Conservation (phyloP, 2,329 filamentous ascomycete species). For the Colletotrichum zoysiae region DNA sequence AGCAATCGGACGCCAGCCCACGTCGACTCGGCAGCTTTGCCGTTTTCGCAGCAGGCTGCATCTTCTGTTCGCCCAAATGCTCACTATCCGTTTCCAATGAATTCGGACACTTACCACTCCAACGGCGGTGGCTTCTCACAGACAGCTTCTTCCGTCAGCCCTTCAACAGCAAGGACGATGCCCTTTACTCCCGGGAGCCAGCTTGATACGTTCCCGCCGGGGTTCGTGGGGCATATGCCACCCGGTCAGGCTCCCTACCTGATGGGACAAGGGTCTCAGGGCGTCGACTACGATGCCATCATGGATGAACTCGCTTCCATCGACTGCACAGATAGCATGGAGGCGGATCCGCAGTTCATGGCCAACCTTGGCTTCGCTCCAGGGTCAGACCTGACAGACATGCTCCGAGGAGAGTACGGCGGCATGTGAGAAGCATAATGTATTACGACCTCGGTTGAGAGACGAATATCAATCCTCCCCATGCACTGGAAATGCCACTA, state of each 20-base stretch:
- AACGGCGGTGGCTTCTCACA: conserved; percentile 26
- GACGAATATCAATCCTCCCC: conserved; percentile 19
- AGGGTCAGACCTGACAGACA: conserved; percentile 69
- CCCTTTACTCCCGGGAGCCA: conserved; percentile 41
- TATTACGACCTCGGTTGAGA: conserved; percentile 30
- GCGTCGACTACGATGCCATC: conserved; percentile 65
- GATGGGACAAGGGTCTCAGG: conserved; percentile 41
- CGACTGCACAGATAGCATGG: conserved; percentile 62
- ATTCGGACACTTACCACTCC: conserved; percentile 29
- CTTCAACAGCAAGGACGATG: conserved; percentile 39
- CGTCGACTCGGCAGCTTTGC: conserved; percentile 11
- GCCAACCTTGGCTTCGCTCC: conserved; percentile 75
- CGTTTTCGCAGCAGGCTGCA: conserved; percentile 24
- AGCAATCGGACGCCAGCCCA: conserved; percentile 36
- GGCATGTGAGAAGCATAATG: conserved; percentile 38
- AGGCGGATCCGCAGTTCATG: conserved; percentile 74
- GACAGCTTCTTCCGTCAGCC: conserved; percentile 37
- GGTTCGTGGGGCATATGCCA: conserved; percentile 36
- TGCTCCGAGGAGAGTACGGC: conserved; percentile 56
- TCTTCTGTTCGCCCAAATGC: conserved; percentile 19
- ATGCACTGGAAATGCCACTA: neutral
- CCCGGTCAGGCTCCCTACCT: conserved; percentile 45
- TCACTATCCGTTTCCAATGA: conserved; percentile 29
- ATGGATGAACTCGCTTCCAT: conserved; percentile 65
- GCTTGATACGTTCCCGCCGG: conserved; percentile 35